A percentile compares a stretch with the other conserved stretches of the same genome.
These are phyloP conservation scores for Euphorbia lathyris DNA, from an alignment of 345 rosid species.

Conservation along the genomic window DNA sequence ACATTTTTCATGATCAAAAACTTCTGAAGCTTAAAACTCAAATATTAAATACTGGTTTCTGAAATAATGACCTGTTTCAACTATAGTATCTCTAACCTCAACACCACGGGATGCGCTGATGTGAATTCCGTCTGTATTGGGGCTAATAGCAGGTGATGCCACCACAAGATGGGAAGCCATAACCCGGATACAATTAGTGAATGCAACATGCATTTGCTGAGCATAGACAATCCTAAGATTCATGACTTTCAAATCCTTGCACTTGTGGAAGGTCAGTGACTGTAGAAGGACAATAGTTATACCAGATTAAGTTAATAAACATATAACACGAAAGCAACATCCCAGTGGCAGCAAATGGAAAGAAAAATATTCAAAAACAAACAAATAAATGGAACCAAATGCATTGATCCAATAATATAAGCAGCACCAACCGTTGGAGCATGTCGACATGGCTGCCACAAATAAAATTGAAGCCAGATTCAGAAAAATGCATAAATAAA, in stretches of 20 bases:
- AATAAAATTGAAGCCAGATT: slow-evolving; percentile 19
- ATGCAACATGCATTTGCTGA: slow-evolving; percentile 81
- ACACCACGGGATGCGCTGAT: slow-evolving; percentile 71
- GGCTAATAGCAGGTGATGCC: slow-evolving; percentile 69
- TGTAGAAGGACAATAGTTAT: slow-evolving; percentile 30
- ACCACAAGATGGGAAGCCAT: slow-evolving; percentile 39
- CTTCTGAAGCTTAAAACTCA: neutral
- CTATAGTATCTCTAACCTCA: slow-evolving; percentile 42
- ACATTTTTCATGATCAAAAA: neutral
- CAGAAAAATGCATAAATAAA: slow-evolving; percentile 18
- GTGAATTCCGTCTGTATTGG: slow-evolving; percentile 93
- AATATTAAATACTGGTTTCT: slow-evolving; percentile 10
- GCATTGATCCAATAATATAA: slow-evolving; percentile 14
- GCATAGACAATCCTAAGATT: slow-evolving; percentile 50
- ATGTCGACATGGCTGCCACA: slow-evolving; percentile 76
- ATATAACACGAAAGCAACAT: neutral
- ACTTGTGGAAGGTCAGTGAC: slow-evolving; percentile 83
- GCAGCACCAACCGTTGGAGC: slow-evolving; percentile 82
- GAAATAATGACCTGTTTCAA: slow-evolving; percentile 58
- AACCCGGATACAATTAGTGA: slow-evolving; percentile 67
- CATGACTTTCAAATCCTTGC: slow-evolving; percentile 66
- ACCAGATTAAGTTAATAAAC: slow-evolving; percentile 11
- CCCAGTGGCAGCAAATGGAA: neutral
- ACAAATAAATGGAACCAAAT: slow-evolving; percentile 21
- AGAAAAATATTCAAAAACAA: neutral